phyloP scores from a whole-genome alignment of 2,329 filamentous ascomycete genomes.

The Botrytis squamosa region DNA sequence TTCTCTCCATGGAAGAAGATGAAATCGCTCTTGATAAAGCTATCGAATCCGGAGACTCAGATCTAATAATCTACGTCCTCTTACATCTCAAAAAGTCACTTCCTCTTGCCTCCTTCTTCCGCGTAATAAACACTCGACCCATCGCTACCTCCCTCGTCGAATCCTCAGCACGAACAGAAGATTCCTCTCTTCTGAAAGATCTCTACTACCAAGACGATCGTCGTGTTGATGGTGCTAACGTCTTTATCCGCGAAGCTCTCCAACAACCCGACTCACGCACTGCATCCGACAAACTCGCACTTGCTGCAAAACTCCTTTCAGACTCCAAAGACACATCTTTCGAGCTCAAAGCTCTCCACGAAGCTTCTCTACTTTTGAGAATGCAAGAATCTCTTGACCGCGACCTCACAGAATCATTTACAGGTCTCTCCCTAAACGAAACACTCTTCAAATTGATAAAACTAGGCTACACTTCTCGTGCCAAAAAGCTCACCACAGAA shows the following conservation, averaged over 20 bases:
- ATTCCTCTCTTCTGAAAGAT: conserved; percentile 83
- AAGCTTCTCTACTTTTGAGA: conserved; percentile 76
- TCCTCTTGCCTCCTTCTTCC: conserved; percentile 87
- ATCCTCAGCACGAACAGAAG: conserved; percentile 72
- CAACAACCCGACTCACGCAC: conserved; percentile 67
- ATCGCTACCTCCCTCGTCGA: conserved; percentile 88
- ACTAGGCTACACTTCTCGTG: conserved; percentile 77
- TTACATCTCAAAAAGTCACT: conserved; percentile 86
- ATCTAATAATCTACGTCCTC: conserved; percentile 87
- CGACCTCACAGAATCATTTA: conserved; percentile 73
- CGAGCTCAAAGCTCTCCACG: conserved; percentile 73
- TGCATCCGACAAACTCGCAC: conserved; percentile 80
- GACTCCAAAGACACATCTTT: conserved; percentile 79
- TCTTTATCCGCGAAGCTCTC: conserved; percentile 83
- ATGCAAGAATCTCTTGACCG: conserved; percentile 84
- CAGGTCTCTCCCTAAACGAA: conserved; percentile 83
- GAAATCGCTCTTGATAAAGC: conserved; percentile 94
- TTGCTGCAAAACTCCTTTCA: conserved; percentile 77
- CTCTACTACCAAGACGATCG: conserved; percentile 97
- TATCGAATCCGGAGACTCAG: conserved; percentile 91
- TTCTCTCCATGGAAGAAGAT: conserved; percentile 94
- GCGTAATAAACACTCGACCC: conserved; percentile 80
- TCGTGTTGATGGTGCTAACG: conserved; percentile 79
- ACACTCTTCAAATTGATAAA: conserved; percentile 87
- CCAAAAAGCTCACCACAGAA: conserved; percentile 83